phyloP scores from a whole-genome alignment of 495 filamentous ascomycete genomes.

The Xylaria flabelliformis region DNA sequence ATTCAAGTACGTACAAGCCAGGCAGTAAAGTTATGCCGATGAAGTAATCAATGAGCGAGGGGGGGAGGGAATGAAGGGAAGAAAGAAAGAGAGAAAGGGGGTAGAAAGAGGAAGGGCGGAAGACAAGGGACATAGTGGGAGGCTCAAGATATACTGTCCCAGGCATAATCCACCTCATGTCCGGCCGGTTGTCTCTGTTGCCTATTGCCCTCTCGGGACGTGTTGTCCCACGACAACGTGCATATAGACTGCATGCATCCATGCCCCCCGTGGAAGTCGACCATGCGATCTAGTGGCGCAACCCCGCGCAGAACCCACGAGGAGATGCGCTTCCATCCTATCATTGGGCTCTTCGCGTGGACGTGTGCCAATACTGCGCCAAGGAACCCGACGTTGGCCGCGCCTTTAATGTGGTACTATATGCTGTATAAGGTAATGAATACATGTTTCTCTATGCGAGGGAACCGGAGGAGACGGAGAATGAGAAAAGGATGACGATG shows the following conservation, averaged over 20 bases:
- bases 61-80: constrained; percentile 19
- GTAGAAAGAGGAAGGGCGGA: constrained; percentile 19
- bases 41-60: constrained; percentile 21
- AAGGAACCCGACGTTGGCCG: constrained; percentile 10
- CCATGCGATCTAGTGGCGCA: constrained; percentile 14
- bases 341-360: constrained; percentile 17
- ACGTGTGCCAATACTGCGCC: constrained; percentile 15
- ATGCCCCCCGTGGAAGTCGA: constrained; percentile 4
- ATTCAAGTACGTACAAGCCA: constrained; percentile 45
- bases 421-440: constrained; percentile 8
- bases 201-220: constrained; percentile 8
- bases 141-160: constrained; percentile 26
- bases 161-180: neutral
- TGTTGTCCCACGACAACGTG: constrained; percentile 24
- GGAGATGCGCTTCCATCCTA: constrained; percentile 11
- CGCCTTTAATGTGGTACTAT: neutral
- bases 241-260: constrained; percentile 19
- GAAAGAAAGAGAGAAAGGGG: constrained; percentile 23
- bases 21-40: constrained; percentile 19
- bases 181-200: constrained; percentile 7
- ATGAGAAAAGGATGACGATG: constrained; percentile 13
- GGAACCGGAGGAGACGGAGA: neutral
- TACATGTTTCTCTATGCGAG: neutral
- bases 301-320: constrained; percentile 27
- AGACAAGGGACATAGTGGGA: constrained; percentile 23